Percentiles rank a stretch among this genome's conserved stretches.
Conservation (phyloP, 2,329 filamentous ascomycete species). For the Delphinella strobiligena region DNA sequence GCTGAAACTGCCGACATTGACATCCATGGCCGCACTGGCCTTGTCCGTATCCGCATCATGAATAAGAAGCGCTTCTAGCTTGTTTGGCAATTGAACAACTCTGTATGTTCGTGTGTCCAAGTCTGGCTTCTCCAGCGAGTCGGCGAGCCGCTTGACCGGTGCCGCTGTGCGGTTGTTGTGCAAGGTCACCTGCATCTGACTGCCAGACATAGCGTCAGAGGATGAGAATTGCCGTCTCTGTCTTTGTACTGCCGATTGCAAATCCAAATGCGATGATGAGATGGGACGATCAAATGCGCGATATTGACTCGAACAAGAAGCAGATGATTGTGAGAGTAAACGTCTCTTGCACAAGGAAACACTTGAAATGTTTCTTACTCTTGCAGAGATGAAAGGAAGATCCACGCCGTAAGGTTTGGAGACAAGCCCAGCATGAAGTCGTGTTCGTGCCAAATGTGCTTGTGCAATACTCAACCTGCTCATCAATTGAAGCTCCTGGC, state of each 20-base stretch:
- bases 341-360: not conserved
- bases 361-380: constrained; percentile 7
- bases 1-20: constrained; percentile 92
- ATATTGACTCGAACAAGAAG: not conserved
- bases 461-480: no score
- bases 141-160: constrained; percentile 36
- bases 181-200: constrained; percentile 5
- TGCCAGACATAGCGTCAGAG: constrained; percentile 11
- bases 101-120: constrained; percentile 80
- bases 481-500: no score
- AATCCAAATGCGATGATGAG: not conserved
- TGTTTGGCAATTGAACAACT: constrained; percentile 72
- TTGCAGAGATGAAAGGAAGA: constrained; percentile 5
- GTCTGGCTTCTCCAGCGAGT: constrained; percentile 67
- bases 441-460: not conserved
- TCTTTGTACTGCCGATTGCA: no score
- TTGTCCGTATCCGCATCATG: constrained; percentile 95
- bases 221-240: not conserved
- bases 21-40: constrained; percentile 87
- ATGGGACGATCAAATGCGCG: constrained; percentile 1
- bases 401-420: not conserved
- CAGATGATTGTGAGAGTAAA: not conserved
- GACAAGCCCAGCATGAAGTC: not conserved
- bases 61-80: constrained; percentile 81
- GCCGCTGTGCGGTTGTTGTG: constrained; percentile 11